Evolutionary conservation across 2,329 filamentous ascomycete genomes (phyloP).

Genomic region (Diatrype stigma): DNA sequence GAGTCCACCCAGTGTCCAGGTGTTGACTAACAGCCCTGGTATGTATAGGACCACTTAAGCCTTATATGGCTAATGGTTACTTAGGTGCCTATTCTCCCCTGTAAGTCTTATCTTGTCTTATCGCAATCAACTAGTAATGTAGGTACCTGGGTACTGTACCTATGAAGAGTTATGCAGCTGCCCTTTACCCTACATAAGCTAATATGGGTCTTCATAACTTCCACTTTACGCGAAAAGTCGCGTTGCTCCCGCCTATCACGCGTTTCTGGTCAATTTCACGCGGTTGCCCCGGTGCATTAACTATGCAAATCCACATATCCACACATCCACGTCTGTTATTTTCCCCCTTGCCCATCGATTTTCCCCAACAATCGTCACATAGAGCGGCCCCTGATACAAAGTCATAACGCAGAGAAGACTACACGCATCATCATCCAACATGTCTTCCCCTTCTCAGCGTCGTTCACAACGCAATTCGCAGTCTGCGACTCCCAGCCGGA

Average conservation of each 20-base stretch:
- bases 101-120: no score
- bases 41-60: no score
- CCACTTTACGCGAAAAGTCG: constrained; percentile 30
- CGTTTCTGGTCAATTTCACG: constrained; percentile 22
- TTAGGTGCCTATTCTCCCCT: no score
- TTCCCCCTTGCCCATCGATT: neutral
- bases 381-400: neutral
- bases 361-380: neutral
- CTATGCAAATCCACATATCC: neutral
- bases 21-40: neutral
- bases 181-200: no score
- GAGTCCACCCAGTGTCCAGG: neutral
- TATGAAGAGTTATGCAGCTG: no score
- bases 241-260: constrained; percentile 17
- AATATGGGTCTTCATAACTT: constrained; percentile 9
- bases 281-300: constrained; percentile 13
- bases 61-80: no score
- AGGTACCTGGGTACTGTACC: no score
- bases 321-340: neutral
- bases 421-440: constrained; percentile 28
- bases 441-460: constrained; percentile 60
- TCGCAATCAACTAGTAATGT: no score
- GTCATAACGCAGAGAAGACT: constrained; percentile 1
- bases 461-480: constrained; percentile 54
- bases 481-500: constrained; percentile 51